phyloP scores from a whole-genome alignment of 768 basidiomycete genomes.

The Russula ochroleuca region DNA sequence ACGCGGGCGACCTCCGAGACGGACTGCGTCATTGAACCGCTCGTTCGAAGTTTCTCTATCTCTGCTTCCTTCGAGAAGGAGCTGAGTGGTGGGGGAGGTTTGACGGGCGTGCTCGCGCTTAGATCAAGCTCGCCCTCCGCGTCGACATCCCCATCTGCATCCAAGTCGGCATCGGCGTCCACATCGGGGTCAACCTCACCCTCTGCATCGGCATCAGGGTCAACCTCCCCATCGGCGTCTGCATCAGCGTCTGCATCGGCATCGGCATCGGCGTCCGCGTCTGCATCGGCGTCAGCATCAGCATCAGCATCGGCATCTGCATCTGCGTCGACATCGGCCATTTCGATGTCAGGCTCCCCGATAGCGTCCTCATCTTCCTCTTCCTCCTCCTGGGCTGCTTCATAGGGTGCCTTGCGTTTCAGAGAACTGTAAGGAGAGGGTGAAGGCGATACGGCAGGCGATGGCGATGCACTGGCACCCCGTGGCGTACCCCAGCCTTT shows the following conservation, averaged over 20 bases:
- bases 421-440: constrained; percentile 52
- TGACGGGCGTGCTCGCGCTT: constrained; percentile 47
- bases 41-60: constrained; percentile 96
- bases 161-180: constrained; percentile 41
- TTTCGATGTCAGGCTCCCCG: constrained; percentile 30
- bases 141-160: constrained; percentile 61
- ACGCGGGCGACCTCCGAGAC: constrained; percentile 97
- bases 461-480: constrained; percentile 30
- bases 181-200: constrained; percentile 51
- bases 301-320: constrained; percentile 43
- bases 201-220: constrained; percentile 50
- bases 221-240: constrained; percentile 29
- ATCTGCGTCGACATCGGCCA: constrained; percentile 58
- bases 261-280: constrained; percentile 40
- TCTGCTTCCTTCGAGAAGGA: constrained; percentile 96
- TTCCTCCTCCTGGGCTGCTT: constrained; percentile 59
- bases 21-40: constrained; percentile 98
- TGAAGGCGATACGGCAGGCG: constrained; percentile 47
- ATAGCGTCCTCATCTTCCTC: constrained; percentile 45
- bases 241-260: constrained; percentile 19
- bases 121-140: constrained; percentile 69
- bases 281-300: constrained; percentile 38
- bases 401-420: constrained; percentile 66
- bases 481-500: constrained; percentile 29
- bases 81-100: constrained; percentile 49